Conservation (phyloP, 2,329 filamentous ascomycete genomes). For the Clonostachys chloroleuca region DNA sequence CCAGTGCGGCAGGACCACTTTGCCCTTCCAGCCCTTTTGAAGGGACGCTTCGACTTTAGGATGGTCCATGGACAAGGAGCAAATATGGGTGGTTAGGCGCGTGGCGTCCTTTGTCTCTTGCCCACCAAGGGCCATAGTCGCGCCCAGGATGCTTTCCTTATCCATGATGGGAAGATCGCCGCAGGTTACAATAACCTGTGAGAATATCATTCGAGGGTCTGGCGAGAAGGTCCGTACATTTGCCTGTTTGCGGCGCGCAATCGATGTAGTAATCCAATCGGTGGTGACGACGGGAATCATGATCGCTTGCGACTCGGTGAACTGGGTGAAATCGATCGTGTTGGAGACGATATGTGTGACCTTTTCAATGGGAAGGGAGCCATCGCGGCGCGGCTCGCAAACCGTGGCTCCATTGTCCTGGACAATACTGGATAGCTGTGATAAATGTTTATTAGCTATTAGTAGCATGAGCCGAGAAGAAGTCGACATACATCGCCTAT, state of each 20-base stretch:
- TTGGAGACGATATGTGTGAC: conserved; percentile 59
- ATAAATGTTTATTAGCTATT: background rate
- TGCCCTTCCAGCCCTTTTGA: conserved; percentile 64
- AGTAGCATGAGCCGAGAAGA: background rate
- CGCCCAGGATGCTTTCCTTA: conserved; percentile 87
- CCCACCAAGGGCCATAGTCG: conserved; percentile 84
- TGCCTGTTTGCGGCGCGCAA: conserved; percentile 65
- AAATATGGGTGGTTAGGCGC: conserved; percentile 80
- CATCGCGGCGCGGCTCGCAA: conserved; percentile 40
- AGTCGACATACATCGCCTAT: conserved; percentile 29
- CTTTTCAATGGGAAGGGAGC: conserved; percentile 38
- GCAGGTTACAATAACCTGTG: conserved; percentile 76
- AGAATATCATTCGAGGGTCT: conserved; percentile 87
- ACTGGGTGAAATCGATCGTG: conserved; percentile 90
- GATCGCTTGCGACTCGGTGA: conserved; percentile 65
- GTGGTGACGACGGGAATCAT: conserved; percentile 84
- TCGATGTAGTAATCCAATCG: conserved; percentile 71
- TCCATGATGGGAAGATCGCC: conserved; percentile 82
- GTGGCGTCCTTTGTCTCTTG: conserved; percentile 69
- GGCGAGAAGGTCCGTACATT: conserved; percentile 84
- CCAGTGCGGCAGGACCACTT: conserved; percentile 93
- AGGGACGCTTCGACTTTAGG: conserved; percentile 62
- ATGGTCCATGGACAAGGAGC: conserved; percentile 73
- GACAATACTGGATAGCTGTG: conserved; percentile 35
- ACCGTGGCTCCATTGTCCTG: conserved; percentile 45